Evolutionary conservation across 1,284 basidiomycete genomes (phyloP).

Genomic region (Macrocybe sp.): DNA sequence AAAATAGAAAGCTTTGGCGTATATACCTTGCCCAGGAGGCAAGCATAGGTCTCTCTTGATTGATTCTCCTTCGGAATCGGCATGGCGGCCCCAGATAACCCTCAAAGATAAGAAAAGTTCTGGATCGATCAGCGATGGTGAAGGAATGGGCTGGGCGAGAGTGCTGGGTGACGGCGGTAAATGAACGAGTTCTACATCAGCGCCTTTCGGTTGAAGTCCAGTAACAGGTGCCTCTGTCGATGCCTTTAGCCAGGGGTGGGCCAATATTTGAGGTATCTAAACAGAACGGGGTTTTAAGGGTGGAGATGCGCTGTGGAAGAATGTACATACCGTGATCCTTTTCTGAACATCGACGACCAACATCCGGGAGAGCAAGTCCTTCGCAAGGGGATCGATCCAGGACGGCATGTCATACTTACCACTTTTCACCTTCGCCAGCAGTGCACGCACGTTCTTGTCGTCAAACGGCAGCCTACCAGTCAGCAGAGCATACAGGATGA

Average conservation of each 20-base stretch:
- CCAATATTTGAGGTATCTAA: conserved; percentile 84
- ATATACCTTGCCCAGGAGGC: conserved; percentile 60
- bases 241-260: conserved; percentile 77
- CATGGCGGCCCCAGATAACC: conserved; percentile 81
- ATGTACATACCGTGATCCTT: conserved; percentile 73
- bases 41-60: conserved; percentile 65
- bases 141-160: conserved; percentile 62
- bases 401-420: conserved; percentile 83
- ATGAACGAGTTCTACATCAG: conserved; percentile 36
- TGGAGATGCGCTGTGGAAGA: background rate
- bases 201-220: conserved; percentile 4
- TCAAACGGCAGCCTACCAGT: conserved; percentile 88
- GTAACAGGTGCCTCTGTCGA: conserved; percentile 30
- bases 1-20: conserved; percentile 94
- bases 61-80: conserved; percentile 42
- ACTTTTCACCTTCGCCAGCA: conserved; percentile 87
- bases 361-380: conserved; percentile 78
- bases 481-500: conserved; percentile 86
- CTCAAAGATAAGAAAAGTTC: conserved; percentile 87
- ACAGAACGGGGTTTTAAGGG: conserved; percentile 6
- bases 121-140: conserved; percentile 72
- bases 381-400: conserved; percentile 69
- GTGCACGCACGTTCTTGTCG: conserved; percentile 76
- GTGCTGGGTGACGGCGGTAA: conserved; percentile 61
- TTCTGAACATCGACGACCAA: conserved; percentile 85